Percentiles rank a stretch among this genome's conserved stretches.
Conservation (phyloP, 164 flowering plant genomes). For the Annona squamosa region DNA sequence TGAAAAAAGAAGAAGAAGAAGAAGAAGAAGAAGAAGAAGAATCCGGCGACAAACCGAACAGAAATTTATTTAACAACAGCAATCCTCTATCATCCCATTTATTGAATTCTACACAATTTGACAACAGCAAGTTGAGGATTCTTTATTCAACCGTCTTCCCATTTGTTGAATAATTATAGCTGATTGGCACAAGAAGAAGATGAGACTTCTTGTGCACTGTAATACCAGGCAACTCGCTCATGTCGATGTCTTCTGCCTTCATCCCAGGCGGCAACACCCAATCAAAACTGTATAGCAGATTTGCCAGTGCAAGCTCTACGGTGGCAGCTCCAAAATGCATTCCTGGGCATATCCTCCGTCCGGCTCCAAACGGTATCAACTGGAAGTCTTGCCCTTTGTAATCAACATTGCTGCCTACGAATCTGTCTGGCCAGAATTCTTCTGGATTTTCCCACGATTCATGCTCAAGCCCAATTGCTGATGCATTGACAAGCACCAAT, state of each 20-base stretch:
- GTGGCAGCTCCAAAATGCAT: background rate
- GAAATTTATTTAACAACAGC: too few species aligned
- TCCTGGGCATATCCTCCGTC: background rate
- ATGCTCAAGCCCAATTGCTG: conserved; percentile 22
- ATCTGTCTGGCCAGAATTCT: conserved; percentile 27
- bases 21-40: too few species aligned
- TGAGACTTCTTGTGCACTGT: conserved; percentile 23
- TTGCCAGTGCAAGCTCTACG: conserved; percentile 31
- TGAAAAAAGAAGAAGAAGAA: too few species aligned
- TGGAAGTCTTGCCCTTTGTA: conserved; percentile 26
- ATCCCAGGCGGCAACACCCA: conserved; percentile 42
- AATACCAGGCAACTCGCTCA: conserved; percentile 33
- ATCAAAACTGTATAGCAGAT: conserved; percentile 34
- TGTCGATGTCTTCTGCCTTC: conserved; percentile 27
- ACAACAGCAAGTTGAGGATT: too few species aligned
- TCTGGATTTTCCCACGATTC: conserved; percentile 18
- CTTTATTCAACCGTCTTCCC: too few species aligned
- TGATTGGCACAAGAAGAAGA: conserved; percentile 1
- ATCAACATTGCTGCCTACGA: conserved; percentile 14
- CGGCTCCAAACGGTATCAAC: background rate
- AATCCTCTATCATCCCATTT: too few species aligned
- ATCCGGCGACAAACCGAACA: too few species aligned
- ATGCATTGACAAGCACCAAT: conserved; percentile 24
- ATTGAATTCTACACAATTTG: too few species aligned
- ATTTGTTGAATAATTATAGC: background rate